Evolutionary conservation across 805 yeast species (phyloP).

Genomic region (Starmerella stellata): DNA sequence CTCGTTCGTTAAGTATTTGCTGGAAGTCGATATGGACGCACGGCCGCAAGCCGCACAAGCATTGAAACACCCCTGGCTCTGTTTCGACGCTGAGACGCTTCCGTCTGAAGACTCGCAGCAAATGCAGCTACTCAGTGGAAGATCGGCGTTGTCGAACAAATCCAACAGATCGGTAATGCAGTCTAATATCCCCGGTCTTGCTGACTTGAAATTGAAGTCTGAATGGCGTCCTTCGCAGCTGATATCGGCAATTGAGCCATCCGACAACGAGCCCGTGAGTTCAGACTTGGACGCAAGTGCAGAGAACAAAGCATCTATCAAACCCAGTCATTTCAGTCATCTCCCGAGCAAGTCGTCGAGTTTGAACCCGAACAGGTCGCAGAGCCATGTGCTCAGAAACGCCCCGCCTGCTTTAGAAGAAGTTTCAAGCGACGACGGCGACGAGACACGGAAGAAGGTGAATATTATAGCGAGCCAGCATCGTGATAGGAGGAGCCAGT

Average conservation of each 20-base stretch:
- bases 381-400: neutral
- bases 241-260: neutral
- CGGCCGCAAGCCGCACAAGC: conserved; percentile 66
- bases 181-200: neutral
- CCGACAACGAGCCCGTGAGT: neutral
- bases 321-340: neutral
- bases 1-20: conserved; percentile 48
- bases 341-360: neutral
- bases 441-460: conserved; percentile 10
- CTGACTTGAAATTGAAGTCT: neutral
- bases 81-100: neutral
- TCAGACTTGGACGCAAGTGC: neutral
- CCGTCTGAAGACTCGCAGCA: neutral
- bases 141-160: neutral
- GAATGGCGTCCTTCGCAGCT: neutral
- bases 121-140: neutral
- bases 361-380: neutral
- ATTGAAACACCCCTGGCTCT: conserved; percentile 67
- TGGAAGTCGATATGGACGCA: conserved; percentile 57
- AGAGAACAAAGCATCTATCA: no score
- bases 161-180: neutral
- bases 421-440: conserved; percentile 14
- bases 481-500: conserved; percentile 7
- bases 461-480: conserved; percentile 7
- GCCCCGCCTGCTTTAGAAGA: neutral